phyloP scores from a whole-genome alignment of 2,329 filamentous ascomycete species.

The Trichoderma cornu-damae region DNA sequence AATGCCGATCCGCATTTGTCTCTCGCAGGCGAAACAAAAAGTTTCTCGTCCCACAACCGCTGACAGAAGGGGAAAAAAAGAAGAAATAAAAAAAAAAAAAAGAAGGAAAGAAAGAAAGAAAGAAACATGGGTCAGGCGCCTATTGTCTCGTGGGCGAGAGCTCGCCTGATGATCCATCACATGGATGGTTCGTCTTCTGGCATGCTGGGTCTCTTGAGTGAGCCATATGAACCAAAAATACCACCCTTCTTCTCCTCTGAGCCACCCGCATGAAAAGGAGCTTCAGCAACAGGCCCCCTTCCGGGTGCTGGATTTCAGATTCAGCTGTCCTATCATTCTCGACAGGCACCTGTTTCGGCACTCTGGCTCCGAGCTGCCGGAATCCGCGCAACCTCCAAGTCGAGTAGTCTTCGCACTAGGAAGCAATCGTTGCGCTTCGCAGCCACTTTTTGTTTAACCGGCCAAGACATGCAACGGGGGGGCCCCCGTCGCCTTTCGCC shows the following conservation, averaged over 20 bases:
- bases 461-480: background rate
- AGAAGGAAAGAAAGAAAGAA: no score
- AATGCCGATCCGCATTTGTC: constrained; percentile 8
- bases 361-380: constrained; percentile 13
- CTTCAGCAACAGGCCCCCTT: background rate
- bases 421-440: no score
- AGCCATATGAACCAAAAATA: background rate
- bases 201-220: background rate
- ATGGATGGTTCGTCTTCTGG: background rate
- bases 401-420: no score
- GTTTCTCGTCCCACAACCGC: background rate
- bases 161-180: constrained; percentile 5
- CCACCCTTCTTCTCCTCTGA: background rate
- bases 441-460: background rate
- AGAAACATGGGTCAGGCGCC: constrained; percentile 13
- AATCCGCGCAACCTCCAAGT: background rate
- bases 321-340: background rate
- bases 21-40: background rate
- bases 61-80: no score
- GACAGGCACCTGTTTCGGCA: constrained; percentile 2
- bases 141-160: constrained; percentile 7
- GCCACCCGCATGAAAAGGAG: background rate
- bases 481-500: no score
- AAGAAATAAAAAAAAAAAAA: no score
- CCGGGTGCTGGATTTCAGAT: background rate